Conservation (phyloP, 108 stramenopile species). For the Nitzschia sp. region DNA sequence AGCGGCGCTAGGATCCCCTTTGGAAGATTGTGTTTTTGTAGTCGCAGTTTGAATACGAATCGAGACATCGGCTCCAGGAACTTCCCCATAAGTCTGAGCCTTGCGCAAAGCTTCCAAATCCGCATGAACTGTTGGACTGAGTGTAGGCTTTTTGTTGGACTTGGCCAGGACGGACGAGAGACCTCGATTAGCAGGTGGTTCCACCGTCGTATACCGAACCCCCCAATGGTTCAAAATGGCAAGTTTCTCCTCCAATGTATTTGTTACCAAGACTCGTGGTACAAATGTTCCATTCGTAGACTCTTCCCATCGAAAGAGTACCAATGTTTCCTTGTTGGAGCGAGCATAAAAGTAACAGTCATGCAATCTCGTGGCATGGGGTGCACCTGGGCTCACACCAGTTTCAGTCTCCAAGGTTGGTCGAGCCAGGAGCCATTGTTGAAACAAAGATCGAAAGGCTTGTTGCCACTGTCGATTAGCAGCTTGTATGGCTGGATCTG, state of each 20-base stretch:
- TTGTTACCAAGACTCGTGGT: slow-evolving; percentile 27
- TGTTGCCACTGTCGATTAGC: slow-evolving; percentile 23
- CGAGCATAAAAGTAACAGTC: slow-evolving; percentile 32
- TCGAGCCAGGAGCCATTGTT: slow-evolving; percentile 12
- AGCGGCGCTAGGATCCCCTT: background rate
- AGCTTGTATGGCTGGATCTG: too few relatives aligned
- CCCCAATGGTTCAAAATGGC: too few relatives aligned
- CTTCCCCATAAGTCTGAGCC: slow-evolving; percentile 43
- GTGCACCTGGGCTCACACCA: too few relatives aligned
- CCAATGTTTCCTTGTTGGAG: slow-evolving; percentile 23
- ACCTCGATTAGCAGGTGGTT: too few relatives aligned
- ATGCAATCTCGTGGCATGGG: slow-evolving; percentile 1
- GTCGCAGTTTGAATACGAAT: slow-evolving; percentile 25
- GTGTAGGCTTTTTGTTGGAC: background rate
- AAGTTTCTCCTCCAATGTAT: background rate
- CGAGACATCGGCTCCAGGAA: slow-evolving; percentile 50
- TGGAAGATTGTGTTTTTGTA: background rate
- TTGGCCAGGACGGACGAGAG: too few relatives aligned
- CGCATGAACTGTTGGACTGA: slow-evolving; percentile 38
- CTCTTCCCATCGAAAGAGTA: slow-evolving; percentile 29
- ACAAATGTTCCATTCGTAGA: background rate
- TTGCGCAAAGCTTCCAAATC: slow-evolving; percentile 64
- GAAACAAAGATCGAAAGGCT: slow-evolving; percentile 26
- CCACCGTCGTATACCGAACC: too few relatives aligned
- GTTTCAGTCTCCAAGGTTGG: background rate